phyloP scores from a whole-genome alignment of 225 moss, liverwort and hornwort genomes.

The Marchantia paleacea region DNA sequence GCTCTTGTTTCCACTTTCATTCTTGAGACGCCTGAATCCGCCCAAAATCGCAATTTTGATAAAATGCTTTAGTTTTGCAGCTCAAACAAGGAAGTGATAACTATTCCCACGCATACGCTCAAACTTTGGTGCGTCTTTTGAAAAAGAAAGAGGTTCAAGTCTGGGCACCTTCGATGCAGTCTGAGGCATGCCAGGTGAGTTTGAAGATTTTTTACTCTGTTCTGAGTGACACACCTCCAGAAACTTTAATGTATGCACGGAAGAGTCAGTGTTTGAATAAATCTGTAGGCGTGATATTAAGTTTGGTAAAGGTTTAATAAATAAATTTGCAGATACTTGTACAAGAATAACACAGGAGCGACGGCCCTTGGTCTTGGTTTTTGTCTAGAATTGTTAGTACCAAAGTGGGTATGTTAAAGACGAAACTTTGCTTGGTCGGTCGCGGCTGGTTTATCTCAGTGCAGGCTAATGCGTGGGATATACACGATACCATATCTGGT shows the following conservation, averaged over 20 bases:
- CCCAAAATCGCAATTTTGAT: neutral
- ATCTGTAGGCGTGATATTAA: too few relatives aligned
- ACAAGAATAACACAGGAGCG: neutral
- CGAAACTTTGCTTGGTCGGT: neutral
- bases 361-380: neutral
- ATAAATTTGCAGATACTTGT: too few relatives aligned
- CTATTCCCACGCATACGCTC: slow-evolving; percentile 58
- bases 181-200: slow-evolving; percentile 70
- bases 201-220: neutral
- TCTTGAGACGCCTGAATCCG: neutral
- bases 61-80: slow-evolving; percentile 33
- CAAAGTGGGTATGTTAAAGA: neutral
- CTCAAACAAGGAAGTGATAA: slow-evolving; percentile 85
- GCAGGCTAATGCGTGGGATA: slow-evolving; percentile 93
- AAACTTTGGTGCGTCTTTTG: slow-evolving; percentile 64
- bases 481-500: slow-evolving; percentile 70
- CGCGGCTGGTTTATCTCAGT: slow-evolving; percentile 13
- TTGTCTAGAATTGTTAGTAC: neutral
- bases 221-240: neutral
- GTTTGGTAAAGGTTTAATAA: too few relatives aligned
- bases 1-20: neutral
- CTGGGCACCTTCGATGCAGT: slow-evolving; percentile 67
- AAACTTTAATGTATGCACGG: neutral
- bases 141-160: slow-evolving; percentile 85
- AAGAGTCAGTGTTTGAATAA: neutral